These are phyloP conservation scores for Candida odintsovae DNA, from an alignment of 805 yeast genomes.

Conservation along the genomic window DNA sequence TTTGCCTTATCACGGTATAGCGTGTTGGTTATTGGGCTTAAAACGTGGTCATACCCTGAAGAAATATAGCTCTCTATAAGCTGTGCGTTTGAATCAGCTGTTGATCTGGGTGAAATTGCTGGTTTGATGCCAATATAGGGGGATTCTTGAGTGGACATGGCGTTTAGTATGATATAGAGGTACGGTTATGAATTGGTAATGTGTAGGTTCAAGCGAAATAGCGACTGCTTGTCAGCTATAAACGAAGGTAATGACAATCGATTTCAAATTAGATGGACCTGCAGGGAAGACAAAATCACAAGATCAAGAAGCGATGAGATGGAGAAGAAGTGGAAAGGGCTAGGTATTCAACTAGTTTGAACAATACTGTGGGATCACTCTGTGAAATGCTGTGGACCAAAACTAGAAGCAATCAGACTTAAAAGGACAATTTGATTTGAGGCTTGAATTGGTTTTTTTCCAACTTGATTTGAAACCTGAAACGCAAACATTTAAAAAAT, in stretches of 20 bases:
- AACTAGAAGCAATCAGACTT: background rate
- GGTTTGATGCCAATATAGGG: conserved; percentile 44
- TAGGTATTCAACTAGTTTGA: background rate
- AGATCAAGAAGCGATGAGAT: background rate
- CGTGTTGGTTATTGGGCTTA: conserved; percentile 50
- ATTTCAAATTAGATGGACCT: background rate
- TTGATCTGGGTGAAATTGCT: conserved; percentile 25
- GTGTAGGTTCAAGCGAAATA: background rate
- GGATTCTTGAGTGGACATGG: conserved; percentile 5
- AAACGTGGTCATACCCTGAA: conserved; percentile 44
- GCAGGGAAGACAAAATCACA: background rate
- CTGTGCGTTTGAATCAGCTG: conserved; percentile 25
- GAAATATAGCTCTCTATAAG: conserved; percentile 25
- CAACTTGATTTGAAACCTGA: background rate
- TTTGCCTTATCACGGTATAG: conserved; percentile 40
- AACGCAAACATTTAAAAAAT: background rate
- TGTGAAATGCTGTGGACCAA: background rate
- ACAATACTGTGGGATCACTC: background rate
- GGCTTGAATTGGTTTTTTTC: background rate
- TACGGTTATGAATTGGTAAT: background rate
- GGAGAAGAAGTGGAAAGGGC: background rate
- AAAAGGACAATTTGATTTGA: background rate
- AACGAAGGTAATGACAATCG: background rate
- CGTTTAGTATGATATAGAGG: background rate
- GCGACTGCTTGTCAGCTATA: no score